A percentile compares a stretch with the other conserved stretches of the same genome.
Conservation (phyloP, 2,329 filamentous ascomycete species). For the Hypoxylon sp. region DNA sequence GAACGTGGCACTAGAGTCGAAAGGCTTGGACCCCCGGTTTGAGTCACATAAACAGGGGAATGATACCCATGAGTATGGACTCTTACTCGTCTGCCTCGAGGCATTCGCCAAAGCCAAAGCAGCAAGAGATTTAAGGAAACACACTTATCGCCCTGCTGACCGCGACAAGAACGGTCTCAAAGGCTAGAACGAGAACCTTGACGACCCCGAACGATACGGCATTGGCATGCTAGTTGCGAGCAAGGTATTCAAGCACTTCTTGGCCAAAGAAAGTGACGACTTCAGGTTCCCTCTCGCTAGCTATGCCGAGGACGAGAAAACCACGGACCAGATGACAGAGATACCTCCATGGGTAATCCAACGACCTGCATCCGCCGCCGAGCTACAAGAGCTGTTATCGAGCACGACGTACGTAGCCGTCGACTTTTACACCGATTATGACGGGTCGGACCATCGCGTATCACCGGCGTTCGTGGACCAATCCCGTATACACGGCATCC, state of each 20-base stretch:
- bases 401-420: slow-evolving; percentile 8
- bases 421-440: background rate
- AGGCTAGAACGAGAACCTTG: background rate
- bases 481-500: background rate
- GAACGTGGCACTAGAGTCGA: background rate
- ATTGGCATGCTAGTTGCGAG: slow-evolving; percentile 1
- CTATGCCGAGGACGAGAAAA: background rate
- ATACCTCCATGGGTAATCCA: background rate
- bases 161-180: background rate
- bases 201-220: background rate
- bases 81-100: background rate
- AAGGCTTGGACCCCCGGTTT: background rate
- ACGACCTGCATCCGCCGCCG: background rate
- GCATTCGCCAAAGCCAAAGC: background rate
- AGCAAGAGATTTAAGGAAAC: background rate
- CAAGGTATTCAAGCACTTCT: slow-evolving; percentile 4
- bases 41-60: background rate
- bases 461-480: background rate
- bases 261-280: background rate
- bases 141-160: background rate
- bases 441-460: background rate
- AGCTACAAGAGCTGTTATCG: background rate
- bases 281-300: background rate
- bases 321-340: background rate
- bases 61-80: background rate